Evolutionary conservation across 176 grass and related monocot genomes (phyloP).

Genomic region (Carex littledalei): DNA sequence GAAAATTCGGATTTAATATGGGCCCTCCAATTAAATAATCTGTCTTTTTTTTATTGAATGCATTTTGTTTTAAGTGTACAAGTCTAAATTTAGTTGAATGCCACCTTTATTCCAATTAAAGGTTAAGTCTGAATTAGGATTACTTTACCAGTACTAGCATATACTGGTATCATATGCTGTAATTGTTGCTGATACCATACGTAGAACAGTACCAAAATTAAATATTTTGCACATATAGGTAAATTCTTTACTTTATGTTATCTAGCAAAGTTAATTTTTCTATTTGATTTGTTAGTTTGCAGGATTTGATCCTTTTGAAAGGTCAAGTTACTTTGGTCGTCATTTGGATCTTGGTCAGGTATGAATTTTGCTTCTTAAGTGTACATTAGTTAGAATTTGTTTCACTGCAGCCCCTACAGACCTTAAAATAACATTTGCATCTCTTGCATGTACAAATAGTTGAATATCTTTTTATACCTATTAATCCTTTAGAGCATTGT

Average conservation of each 20-base stretch:
- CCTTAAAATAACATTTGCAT: conserved; percentile 1
- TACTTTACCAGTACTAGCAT: neutral
- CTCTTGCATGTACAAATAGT: too few species aligned
- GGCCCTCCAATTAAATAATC: too few species aligned
- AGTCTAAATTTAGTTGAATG: neutral
- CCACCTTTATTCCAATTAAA: neutral
- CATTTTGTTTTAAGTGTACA: too few species aligned
- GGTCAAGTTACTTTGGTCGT: conserved; percentile 84
- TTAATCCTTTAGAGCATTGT: too few species aligned
- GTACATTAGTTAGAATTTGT: neutral
- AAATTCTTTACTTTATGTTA: neutral
- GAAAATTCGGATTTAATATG: too few species aligned
- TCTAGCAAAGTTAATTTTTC: conserved; percentile 14
- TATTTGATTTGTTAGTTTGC: conserved; percentile 60
- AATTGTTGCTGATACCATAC: neutral
- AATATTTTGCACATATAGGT: neutral
- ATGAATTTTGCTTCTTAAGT: neutral
- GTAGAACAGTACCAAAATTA: neutral
- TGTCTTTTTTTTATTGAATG: too few species aligned
- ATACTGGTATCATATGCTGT: neutral
- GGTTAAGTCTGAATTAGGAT: neutral
- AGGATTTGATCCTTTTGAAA: conserved; percentile 99
- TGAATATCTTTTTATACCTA: too few species aligned
- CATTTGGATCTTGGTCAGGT: conserved; percentile 91
- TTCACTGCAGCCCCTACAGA: neutral